phyloP scores from a whole-genome alignment of 768 basidiomycete genomes.

The Pleurotus tuoliensis region DNA sequence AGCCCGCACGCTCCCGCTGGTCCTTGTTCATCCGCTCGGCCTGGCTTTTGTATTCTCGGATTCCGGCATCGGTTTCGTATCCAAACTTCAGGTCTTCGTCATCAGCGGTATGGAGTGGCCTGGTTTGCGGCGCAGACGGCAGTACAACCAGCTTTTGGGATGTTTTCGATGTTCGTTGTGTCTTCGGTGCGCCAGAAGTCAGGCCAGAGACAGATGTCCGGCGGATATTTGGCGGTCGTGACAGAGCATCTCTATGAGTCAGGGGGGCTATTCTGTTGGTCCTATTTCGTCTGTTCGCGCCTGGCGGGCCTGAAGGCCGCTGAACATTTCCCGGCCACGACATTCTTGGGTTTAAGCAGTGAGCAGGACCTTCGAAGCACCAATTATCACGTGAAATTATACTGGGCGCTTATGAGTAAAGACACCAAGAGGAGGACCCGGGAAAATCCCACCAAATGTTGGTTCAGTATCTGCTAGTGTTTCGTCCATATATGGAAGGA shows the following conservation, averaged over 20 bases:
- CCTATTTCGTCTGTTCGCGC: not conserved
- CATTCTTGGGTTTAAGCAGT: not conserved
- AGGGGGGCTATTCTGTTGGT: not conserved
- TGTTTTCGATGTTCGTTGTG: constrained; percentile 83
- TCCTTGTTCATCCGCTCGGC: constrained; percentile 88
- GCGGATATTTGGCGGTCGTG: constrained; percentile 14
- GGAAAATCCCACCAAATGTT: no score
- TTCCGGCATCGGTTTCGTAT: constrained; percentile 62
- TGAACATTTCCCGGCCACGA: constrained; percentile 1
- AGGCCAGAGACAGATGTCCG: constrained; percentile 37
- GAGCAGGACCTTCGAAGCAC: no score
- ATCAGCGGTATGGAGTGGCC: constrained; percentile 46
- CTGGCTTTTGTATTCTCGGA: constrained; percentile 76
- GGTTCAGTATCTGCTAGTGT: no score
- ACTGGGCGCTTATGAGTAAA: no score
- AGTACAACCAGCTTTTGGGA: constrained; percentile 88
- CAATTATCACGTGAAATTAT: no score
- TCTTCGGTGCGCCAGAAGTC: constrained; percentile 41
- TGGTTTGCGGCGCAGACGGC: constrained; percentile 87
- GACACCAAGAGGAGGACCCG: no score
- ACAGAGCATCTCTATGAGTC: constrained; percentile 2
- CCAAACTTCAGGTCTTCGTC: constrained; percentile 54
- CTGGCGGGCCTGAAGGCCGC: not conserved
- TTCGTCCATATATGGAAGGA: not conserved
- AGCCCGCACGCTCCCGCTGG: constrained; percentile 77